Evolutionary conservation across 352 stramenopile genomes (phyloP).

Genomic region (Phytophthora colocasiae): DNA sequence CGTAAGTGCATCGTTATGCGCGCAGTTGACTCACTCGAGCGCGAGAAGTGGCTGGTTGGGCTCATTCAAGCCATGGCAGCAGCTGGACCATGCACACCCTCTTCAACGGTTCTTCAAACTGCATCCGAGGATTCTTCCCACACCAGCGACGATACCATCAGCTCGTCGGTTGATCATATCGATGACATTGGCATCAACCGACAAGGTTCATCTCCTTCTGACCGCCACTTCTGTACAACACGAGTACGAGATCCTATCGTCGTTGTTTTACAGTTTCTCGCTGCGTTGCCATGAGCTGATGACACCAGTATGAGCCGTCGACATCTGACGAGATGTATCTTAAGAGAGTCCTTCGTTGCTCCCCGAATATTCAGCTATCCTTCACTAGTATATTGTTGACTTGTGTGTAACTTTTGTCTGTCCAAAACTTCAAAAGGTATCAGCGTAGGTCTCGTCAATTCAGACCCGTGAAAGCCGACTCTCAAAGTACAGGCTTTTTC

Average conservation of each 20-base stretch:
- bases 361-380: too few relatives aligned
- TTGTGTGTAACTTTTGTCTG: too few relatives aligned
- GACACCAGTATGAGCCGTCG: neutral
- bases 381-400: too few relatives aligned
- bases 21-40: conserved; percentile 21
- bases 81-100: neutral
- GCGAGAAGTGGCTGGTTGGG: conserved; percentile 20
- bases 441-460: too few relatives aligned
- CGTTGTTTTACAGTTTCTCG: conserved; percentile 1
- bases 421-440: too few relatives aligned
- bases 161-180: neutral
- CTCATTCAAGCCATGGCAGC: conserved; percentile 27
- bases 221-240: neutral
- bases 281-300: neutral
- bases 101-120: neutral
- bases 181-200: neutral
- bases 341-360: too few relatives aligned
- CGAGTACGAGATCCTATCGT: neutral
- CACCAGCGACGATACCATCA: neutral
- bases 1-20: conserved; percentile 15
- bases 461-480: too few relatives aligned
- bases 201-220: neutral
- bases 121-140: neutral
- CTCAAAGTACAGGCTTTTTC: too few relatives aligned
- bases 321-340: neutral